A percentile compares a stretch with the other conserved stretches of the same genome.
phyloP scores from a whole-genome alignment of 2,329 filamentous ascomycete species.

The Fusarium pseudonygamai region DNA sequence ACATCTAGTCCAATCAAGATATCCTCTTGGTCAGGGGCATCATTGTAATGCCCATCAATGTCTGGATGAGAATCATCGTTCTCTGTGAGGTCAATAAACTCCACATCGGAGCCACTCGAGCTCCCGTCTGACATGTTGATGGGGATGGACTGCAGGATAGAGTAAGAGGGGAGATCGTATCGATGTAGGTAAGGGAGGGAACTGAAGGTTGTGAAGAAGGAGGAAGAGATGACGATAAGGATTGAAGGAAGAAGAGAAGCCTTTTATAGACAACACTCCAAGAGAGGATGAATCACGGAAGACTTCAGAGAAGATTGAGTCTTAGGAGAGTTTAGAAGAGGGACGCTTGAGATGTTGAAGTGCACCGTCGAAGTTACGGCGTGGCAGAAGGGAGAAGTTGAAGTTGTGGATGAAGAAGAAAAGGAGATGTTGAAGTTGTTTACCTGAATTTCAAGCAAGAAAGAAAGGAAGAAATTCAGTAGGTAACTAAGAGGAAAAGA shows the following conservation, averaged over 20 bases:
- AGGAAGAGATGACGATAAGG: not conserved
- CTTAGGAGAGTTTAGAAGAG: not conserved
- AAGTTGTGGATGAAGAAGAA: not conserved
- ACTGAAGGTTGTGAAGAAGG: not conserved
- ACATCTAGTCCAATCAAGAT: not conserved
- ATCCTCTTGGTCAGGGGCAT: not conserved
- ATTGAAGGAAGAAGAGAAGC: not conserved
- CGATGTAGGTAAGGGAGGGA: not conserved
- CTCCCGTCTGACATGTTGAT: slow-evolving; percentile 18
- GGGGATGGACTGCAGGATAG: not conserved
- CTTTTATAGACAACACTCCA: not conserved
- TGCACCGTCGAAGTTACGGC: not conserved
- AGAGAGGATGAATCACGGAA: not conserved
- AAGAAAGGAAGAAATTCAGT: not conserved
- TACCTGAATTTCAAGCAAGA: not conserved
- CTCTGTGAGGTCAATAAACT: slow-evolving; percentile 12
- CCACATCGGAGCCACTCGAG: not conserved
- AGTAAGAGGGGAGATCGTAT: not conserved
- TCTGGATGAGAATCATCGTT: not conserved
- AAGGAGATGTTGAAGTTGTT: not conserved
- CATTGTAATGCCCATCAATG: not conserved
- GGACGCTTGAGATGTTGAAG: not conserved
- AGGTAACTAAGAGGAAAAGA: not conserved
- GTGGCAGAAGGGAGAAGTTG: not conserved
- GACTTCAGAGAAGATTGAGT: not conserved